Base-by-base conservation (phyloP, 345 rosid genomes). In the Dipteronia dyeriana region DNA sequence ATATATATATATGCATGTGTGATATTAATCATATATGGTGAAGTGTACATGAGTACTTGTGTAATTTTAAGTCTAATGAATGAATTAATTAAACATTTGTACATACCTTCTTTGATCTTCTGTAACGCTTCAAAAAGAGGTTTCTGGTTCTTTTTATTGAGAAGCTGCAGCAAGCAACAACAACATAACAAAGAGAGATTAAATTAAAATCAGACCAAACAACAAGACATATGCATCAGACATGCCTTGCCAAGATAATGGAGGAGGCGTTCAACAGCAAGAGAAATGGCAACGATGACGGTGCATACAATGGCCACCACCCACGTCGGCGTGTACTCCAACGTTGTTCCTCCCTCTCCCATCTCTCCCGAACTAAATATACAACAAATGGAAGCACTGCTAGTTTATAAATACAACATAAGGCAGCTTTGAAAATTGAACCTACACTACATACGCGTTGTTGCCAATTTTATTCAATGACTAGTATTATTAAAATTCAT, bases 271-370 rank as follows among this genome's bases (percentile, higher is more conserved):
- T 93, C 98, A 49, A 85, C 88, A 60, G 79, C 77, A 19, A 95
- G 89, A 70, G 98, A 95, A 19, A 95, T 75, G 57, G 85, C 34
- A 63, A 95, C 97, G 19, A 95, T 93, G 73, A 91, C 89, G 31
- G 79, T 56, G 91, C 98, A 93, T 74, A 95, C 98, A 5, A 82
- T 82, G 22, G 98, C 94, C 14, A 95, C 91, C 17, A 94, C 90
- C 98, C 98, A 91, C 8, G 97, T 94, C 13, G 98, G 95, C 2
- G 98, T 91, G 41, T 82, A 84, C 86, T 93, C 97, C 61, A 95
- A 84, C 10, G 84, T 81, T 22, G 85, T 81, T 29, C 91, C 95
- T 76, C 80, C 94, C 78, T 66, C 97, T 0, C 87, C 85, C 97
- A 90, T 85, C 23, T 59, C 3, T 53, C 7, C 16, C n/a, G 8